These are phyloP conservation scores for Tetrastigma voinierianum DNA, from an alignment of 164 flowering plant species.

Conservation along the genomic window DNA sequence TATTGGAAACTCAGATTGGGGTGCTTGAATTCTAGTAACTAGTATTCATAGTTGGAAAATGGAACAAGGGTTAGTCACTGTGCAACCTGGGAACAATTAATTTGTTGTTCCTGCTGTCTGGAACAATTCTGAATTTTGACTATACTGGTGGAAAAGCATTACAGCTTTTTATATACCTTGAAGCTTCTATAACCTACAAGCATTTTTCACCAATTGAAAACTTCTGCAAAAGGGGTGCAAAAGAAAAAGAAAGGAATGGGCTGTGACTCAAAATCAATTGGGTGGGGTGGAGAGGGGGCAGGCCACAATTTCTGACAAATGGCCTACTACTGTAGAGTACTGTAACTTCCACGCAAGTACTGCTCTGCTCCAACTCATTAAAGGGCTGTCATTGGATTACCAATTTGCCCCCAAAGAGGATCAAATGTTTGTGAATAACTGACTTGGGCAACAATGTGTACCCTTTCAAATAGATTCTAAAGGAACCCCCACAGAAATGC, in stretches of 20 bases:
- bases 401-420: not conserved
- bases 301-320: not conserved
- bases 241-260: too few species aligned
- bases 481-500: not conserved
- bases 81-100: too few species aligned
- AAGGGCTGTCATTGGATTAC: conserved; percentile 6
- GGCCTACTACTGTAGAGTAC: not conserved
- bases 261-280: not conserved
- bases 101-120: too few species aligned
- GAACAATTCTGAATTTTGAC: too few species aligned
- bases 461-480: not conserved
- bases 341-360: not conserved
- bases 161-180: too few species aligned
- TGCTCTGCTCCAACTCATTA: conserved; percentile 2
- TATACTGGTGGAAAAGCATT: too few species aligned
- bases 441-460: conserved; percentile 6
- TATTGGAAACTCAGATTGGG: too few species aligned
- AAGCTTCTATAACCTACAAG: too few species aligned
- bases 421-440: not conserved
- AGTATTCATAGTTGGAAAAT: too few species aligned
- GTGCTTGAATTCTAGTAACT: too few species aligned
- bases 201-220: not conserved
- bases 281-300: too few species aligned
- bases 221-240: not conserved
- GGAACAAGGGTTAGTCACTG: too few species aligned